Evolutionary conservation across 371 early-diverging fungal genomes (phyloP).

Genomic region (Umbelopsis sp.): DNA sequence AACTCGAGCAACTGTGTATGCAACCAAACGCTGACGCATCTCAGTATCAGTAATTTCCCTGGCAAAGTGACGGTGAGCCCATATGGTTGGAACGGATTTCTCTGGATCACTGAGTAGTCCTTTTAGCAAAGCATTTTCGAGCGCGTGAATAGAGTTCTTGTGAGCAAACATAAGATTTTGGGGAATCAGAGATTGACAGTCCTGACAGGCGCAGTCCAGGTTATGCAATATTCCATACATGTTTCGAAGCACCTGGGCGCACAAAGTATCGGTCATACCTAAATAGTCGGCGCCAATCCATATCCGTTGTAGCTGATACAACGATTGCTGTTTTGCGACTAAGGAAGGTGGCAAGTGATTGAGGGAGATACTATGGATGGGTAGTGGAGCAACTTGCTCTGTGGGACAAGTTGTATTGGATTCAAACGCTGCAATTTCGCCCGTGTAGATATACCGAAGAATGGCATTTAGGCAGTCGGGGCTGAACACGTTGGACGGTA

Average conservation of each 20-base stretch:
- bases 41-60: conserved; percentile 28
- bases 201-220: conserved; percentile 31
- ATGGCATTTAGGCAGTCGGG: conserved; percentile 25
- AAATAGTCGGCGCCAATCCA: conserved; percentile 41
- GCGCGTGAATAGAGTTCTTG: conserved; percentile 24
- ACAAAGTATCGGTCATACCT: conserved; percentile 34
- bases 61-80: conserved; percentile 37
- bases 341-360: neutral
- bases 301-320: conserved; percentile 28
- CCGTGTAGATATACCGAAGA: conserved; percentile 41
- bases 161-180: conserved; percentile 28
- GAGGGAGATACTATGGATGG: neutral
- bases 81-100: conserved; percentile 30
- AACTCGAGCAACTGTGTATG: conserved; percentile 33
- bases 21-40: conserved; percentile 29
- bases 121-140: conserved; percentile 27
- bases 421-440: conserved; percentile 14
- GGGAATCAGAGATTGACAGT: conserved; percentile 27
- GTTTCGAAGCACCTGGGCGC: conserved; percentile 20
- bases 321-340: neutral
- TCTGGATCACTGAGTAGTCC: conserved; percentile 35
- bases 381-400: conserved; percentile 15
- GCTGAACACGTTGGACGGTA: conserved; percentile 35
- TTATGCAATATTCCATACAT: conserved; percentile 27
- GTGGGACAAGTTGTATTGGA: conserved; percentile 13